These are phyloP conservation scores for Theobroma grandiflorum DNA, from an alignment of 441 rosid species.

Conservation along the genomic window DNA sequence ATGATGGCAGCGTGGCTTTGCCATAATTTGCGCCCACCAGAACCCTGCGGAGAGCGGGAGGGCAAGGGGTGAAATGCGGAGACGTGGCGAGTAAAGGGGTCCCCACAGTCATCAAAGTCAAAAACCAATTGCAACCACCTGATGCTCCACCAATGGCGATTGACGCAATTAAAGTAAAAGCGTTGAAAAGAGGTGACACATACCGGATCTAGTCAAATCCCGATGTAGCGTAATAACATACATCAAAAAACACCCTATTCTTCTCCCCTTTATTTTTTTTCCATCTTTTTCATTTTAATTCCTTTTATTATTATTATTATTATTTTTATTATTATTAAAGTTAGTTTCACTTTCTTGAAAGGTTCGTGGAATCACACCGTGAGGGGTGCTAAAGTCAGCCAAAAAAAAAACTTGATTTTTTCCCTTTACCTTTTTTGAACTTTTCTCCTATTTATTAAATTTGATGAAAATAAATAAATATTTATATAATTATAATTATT, in stretches of 20 bases:
- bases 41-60: not conserved
- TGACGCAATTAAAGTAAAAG: not conserved
- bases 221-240: not conserved
- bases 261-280: not conserved
- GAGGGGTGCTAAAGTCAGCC: too few species aligned
- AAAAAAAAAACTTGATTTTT: too few species aligned
- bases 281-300: too few species aligned
- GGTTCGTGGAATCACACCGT: too few species aligned
- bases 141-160: constrained; percentile 12
- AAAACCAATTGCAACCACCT: not conserved
- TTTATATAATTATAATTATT: too few species aligned
- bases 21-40: not conserved
- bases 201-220: not conserved
- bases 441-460: too few species aligned
- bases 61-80: not conserved
- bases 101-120: not conserved
- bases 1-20: not conserved
- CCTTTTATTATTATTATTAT: not conserved
- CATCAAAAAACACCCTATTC: not conserved
- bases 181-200: not conserved
- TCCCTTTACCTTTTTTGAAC: too few species aligned
- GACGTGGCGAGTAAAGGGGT: not conserved
- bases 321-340: not conserved
- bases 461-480: too few species aligned
- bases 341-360: not conserved